A percentile compares a stretch with the other conserved stretches of the same genome.
Conservation (phyloP, 805 yeast species). For the Sugiyamaella chiloensis region DNA sequence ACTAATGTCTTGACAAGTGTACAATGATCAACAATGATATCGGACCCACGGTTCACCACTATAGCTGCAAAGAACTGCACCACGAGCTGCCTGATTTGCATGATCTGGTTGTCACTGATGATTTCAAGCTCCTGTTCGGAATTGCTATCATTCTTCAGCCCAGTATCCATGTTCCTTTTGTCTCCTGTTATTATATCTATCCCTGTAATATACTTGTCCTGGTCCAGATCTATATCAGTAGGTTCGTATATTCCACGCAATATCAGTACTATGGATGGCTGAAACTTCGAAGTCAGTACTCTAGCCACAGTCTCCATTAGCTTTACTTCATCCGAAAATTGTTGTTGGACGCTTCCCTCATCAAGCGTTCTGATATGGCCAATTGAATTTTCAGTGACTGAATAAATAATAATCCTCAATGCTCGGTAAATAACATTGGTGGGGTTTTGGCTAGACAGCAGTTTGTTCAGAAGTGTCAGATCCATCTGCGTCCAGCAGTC, state of each 20-base stretch:
- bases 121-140: conserved; percentile 7
- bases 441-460: conserved; percentile 8
- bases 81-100: background rate
- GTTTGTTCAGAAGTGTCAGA: background rate
- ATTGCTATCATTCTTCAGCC: conserved; percentile 6
- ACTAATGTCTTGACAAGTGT: conserved; percentile 7
- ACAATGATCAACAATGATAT: conserved; percentile 3
- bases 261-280: conserved; percentile 3
- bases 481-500: conserved; percentile 3
- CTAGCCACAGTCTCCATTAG: conserved; percentile 4
- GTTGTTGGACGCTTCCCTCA: background rate
- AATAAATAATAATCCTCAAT: conserved; percentile 3
- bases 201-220: background rate
- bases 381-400: conserved; percentile 10
- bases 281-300: background rate
- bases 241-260: conserved; percentile 6
- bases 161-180: background rate
- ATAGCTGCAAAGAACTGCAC: conserved; percentile 7
- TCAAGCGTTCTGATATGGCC: conserved; percentile 10
- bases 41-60: conserved; percentile 9
- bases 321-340: conserved; percentile 1
- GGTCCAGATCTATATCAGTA: background rate
- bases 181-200: background rate
- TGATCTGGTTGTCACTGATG: background rate
- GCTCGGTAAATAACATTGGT: conserved; percentile 1